phyloP scores from a whole-genome alignment of 139 green algal genomes.

The Volvox africanus region DNA sequence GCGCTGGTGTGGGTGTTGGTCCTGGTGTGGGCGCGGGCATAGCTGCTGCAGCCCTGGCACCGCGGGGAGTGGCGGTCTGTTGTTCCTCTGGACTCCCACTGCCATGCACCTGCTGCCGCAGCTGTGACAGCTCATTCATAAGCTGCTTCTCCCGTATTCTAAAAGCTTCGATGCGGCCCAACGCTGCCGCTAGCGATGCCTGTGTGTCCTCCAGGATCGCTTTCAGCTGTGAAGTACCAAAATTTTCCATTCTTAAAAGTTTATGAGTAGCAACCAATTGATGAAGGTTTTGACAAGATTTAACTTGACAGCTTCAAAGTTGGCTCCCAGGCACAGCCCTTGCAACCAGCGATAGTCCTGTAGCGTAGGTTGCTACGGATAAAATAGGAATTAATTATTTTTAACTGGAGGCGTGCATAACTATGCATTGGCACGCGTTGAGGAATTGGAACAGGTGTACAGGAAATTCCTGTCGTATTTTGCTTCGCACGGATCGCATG shows the following conservation, averaged over 20 bases:
- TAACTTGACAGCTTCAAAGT: no score
- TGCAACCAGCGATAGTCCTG: no score
- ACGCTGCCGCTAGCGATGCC: slow-evolving; percentile 50
- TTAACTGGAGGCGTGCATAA: no score
- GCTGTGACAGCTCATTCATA: slow-evolving; percentile 41
- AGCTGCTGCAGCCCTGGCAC: neutral
- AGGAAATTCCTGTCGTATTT: no score
- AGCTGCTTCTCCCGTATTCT: slow-evolving; percentile 56
- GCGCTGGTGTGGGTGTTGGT: neutral
- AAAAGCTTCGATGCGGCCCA: slow-evolving; percentile 63
- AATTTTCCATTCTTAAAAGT: neutral
- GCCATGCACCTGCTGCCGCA: slow-evolving; percentile 54
- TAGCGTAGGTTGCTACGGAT: no score
- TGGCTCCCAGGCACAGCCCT: no score
- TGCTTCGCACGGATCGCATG: no score
- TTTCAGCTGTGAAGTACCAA: slow-evolving; percentile 10
- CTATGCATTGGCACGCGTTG: no score
- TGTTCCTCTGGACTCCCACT: neutral
- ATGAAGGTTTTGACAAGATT: no score
- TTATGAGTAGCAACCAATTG: no score
- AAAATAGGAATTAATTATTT: no score
- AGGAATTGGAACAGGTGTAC: no score
- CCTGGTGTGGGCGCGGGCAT: neutral
- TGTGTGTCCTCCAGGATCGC: slow-evolving; percentile 56
- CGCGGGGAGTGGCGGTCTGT: neutral